These are phyloP conservation scores for Thielaviopsis populi DNA, from an alignment of 2,329 filamentous ascomycete genomes.

Conservation along the genomic window DNA sequence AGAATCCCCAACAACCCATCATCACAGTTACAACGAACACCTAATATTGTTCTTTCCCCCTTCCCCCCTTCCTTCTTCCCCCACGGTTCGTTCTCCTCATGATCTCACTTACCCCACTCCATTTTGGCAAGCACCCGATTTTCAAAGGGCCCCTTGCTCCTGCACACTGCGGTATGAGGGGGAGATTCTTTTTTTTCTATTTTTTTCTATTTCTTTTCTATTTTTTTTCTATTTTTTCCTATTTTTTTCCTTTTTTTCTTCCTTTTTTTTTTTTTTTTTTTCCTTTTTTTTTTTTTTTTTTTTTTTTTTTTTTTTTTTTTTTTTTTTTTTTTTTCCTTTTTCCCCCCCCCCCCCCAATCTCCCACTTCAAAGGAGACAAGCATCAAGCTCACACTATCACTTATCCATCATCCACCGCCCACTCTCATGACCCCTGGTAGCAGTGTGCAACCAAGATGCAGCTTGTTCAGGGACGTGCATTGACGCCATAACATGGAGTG, in stretches of 20 bases:
- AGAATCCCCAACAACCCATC: not conserved
- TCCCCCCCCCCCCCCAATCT: too few relatives aligned
- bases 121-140: not conserved
- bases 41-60: too few relatives aligned
- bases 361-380: too few relatives aligned
- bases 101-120: not conserved
- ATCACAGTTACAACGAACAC: not conserved
- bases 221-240: not conserved
- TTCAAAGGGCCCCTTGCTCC: not conserved
- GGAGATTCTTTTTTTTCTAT: too few relatives aligned
- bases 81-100: not conserved
- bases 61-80: too few relatives aligned
- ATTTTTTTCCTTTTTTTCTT: not conserved
- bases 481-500: not conserved
- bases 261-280: too few relatives aligned
- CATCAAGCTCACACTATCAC: too few relatives aligned
- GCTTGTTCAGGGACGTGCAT: constrained; percentile 1
- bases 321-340: too few relatives aligned
- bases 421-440: not conserved
- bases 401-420: not conserved
- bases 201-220: not conserved
- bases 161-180: not conserved
- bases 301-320: too few relatives aligned
- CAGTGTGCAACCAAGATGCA: not conserved
- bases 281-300: too few relatives aligned